A percentile compares a stretch with the other conserved stretches of the same genome.
phyloP scores from a whole-genome alignment of 257 asterid genomes.

The Hygrophila difformis region DNA sequence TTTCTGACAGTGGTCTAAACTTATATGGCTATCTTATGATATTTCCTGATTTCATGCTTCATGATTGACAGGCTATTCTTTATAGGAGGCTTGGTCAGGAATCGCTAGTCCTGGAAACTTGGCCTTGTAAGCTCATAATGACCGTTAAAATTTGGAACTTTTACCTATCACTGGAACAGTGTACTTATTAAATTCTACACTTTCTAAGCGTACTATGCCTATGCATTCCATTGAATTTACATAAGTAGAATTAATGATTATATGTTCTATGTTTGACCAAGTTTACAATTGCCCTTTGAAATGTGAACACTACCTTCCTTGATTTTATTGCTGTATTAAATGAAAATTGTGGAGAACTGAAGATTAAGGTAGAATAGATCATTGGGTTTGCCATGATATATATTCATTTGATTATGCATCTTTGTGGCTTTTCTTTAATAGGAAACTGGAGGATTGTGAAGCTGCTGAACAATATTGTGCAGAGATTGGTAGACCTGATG shows the following conservation, averaged over 20 bases:
- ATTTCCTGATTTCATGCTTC: conserved; percentile 14
- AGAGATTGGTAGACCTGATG: conserved; percentile 99
- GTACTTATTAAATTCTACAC: background rate
- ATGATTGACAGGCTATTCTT: conserved; percentile 77
- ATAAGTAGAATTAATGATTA: too few relatives aligned
- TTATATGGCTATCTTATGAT: background rate
- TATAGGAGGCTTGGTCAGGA: conserved; percentile 96
- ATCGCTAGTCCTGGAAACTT: conserved; percentile 67
- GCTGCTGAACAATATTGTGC: conserved; percentile 95
- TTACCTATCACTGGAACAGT: background rate
- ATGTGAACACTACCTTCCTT: too few relatives aligned
- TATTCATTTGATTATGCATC: background rate
- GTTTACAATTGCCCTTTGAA: too few relatives aligned
- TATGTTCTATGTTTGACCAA: too few relatives aligned
- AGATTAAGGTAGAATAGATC: background rate
- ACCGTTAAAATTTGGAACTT: background rate
- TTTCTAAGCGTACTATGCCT: too few relatives aligned
- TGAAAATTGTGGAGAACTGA: too few relatives aligned
- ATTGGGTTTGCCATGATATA: conserved; percentile 8
- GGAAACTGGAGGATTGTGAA: conserved; percentile 92
- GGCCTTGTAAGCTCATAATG: conserved; percentile 65
- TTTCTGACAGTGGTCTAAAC: conserved; percentile 1
- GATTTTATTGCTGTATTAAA: too few relatives aligned
- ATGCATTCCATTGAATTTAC: too few relatives aligned
- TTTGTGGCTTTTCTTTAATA: conserved; percentile 16